Evolutionary conservation across 2,329 filamentous ascomycete genomes (phyloP).

Genomic region (Aspergillus sp.): DNA sequence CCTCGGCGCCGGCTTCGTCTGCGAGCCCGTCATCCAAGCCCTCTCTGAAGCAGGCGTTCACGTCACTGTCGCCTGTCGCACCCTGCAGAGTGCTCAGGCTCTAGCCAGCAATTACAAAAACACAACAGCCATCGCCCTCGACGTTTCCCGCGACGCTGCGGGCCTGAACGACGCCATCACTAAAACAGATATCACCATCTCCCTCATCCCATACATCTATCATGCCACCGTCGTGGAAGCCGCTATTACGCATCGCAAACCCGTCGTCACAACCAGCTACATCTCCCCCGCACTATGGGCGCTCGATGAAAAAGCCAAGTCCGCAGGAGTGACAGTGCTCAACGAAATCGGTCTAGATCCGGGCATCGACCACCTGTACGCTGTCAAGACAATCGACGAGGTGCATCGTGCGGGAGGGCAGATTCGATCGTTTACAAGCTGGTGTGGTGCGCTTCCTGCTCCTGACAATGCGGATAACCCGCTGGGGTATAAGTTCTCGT

Average conservation of each 20-base stretch:
- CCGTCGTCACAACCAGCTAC: constrained; percentile 7
- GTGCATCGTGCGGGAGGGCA: constrained; percentile 5
- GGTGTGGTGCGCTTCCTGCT: constrained; percentile 7
- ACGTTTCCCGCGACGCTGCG: neutral
- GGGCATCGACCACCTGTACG: constrained; percentile 12
- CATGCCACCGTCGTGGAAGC: neutral
- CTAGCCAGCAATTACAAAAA: neutral
- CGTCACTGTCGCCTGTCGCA: constrained; percentile 10
- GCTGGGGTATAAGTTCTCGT: constrained; percentile 10
- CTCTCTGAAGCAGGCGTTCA: constrained; percentile 6
- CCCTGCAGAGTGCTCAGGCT: neutral
- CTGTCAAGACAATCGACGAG: constrained; percentile 11
- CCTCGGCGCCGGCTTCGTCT: constrained; percentile 7
- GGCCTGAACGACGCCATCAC: neutral
- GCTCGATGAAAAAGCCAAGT: neutral
- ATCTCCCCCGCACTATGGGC: constrained; percentile 4
- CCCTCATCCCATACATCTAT: neutral
- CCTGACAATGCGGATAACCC: constrained; percentile 8
- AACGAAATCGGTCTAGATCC: constrained; percentile 8
- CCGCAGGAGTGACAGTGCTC: neutral
- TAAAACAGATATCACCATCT: constrained; percentile 1
- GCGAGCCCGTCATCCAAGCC: neutral
- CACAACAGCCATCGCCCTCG: constrained; percentile 3
- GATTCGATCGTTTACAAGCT: constrained; percentile 4
- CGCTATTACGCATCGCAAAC: neutral